Conservation (phyloP, 768 basidiomycete species). For the Calocera cornea region DNA sequence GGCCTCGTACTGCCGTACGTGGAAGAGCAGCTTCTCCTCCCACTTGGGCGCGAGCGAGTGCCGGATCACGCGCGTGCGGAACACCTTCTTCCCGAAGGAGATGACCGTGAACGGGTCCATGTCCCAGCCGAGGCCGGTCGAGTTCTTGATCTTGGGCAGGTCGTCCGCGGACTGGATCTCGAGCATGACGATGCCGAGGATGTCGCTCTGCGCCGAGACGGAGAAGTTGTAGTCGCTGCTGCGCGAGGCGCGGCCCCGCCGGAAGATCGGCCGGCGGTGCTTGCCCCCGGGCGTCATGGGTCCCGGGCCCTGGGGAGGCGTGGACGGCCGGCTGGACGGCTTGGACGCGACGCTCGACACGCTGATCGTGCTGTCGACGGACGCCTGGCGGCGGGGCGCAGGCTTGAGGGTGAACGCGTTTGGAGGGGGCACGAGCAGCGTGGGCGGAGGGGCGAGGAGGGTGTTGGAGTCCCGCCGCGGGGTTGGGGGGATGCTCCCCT, state of each 20-base stretch:
- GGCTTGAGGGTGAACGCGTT: slow-evolving; percentile 15
- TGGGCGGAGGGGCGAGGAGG: slow-evolving; percentile 16
- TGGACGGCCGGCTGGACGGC: slow-evolving; percentile 10
- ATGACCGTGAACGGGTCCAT: slow-evolving; percentile 97
- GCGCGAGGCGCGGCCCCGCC: slow-evolving; percentile 29
- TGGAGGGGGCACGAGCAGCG: slow-evolving; percentile 17
- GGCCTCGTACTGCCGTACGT: slow-evolving; percentile 78
- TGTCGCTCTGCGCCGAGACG: slow-evolving; percentile 57
- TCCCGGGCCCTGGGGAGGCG: not conserved
- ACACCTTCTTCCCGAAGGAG: slow-evolving; percentile 94
- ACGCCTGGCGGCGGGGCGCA: slow-evolving; percentile 4
- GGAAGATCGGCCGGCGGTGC: slow-evolving; percentile 28
- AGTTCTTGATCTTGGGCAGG: slow-evolving; percentile 73
- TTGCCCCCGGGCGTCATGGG: slow-evolving; percentile 5
- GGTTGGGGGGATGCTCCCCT: slow-evolving; percentile 16
- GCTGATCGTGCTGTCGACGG: slow-evolving; percentile 4
- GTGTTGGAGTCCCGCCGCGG: slow-evolving; percentile 17
- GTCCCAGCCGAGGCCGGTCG: slow-evolving; percentile 80
- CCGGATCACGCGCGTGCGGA: slow-evolving; percentile 77
- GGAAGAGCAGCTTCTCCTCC: slow-evolving; percentile 93
- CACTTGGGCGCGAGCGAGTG: slow-evolving; percentile 77
- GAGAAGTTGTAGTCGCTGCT: slow-evolving; percentile 43
- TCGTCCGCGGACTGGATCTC: slow-evolving; percentile 78
- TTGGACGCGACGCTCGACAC: slow-evolving; percentile 6
- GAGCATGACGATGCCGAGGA: slow-evolving; percentile 87